Percentiles rank a stretch among this genome's conserved stretches.
phyloP scores from a whole-genome alignment of 1,139 yeast genomes.

The Geotrichum carabidarum region DNA sequence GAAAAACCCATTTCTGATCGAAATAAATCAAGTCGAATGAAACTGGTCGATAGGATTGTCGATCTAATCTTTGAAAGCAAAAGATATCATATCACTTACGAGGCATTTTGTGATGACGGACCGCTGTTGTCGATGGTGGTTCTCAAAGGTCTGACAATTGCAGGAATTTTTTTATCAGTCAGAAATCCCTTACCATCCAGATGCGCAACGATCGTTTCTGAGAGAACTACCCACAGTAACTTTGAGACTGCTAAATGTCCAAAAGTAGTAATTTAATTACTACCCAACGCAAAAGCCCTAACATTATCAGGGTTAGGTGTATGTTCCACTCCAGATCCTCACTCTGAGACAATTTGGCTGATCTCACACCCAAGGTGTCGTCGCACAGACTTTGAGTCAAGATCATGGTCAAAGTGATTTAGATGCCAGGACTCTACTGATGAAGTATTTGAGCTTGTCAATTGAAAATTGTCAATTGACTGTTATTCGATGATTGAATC shows the following conservation, averaged over 20 bases:
- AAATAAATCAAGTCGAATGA: too few relatives aligned
- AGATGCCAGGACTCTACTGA: too few relatives aligned
- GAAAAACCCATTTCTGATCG: too few relatives aligned
- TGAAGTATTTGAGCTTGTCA: too few relatives aligned
- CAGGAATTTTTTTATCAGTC: constrained; percentile 16
- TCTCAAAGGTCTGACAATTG: constrained; percentile 14
- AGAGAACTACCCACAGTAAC: constrained; percentile 3
- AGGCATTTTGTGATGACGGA: constrained; percentile 19
- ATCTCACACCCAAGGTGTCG: too few relatives aligned
- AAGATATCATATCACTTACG: constrained; percentile 14
- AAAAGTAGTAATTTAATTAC: not conserved
- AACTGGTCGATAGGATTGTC: not conserved
- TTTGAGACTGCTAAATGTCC: constrained; percentile 6
- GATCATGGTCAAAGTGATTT: too few relatives aligned
- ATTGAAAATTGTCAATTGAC: too few relatives aligned
- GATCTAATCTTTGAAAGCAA: not conserved
- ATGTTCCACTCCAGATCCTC: not conserved
- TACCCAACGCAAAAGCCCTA: not conserved
- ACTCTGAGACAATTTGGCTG: too few relatives aligned
- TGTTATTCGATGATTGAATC: too few relatives aligned
- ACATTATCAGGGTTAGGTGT: not conserved
- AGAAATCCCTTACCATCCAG: constrained; percentile 4
- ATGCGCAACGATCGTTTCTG: not conserved
- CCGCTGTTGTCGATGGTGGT: constrained; percentile 18
- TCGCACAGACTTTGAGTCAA: too few relatives aligned